Percentiles rank a stretch among this genome's conserved stretches.
phyloP scores from a whole-genome alignment of 441 rosid species.

The Eruca vesicaria region DNA sequence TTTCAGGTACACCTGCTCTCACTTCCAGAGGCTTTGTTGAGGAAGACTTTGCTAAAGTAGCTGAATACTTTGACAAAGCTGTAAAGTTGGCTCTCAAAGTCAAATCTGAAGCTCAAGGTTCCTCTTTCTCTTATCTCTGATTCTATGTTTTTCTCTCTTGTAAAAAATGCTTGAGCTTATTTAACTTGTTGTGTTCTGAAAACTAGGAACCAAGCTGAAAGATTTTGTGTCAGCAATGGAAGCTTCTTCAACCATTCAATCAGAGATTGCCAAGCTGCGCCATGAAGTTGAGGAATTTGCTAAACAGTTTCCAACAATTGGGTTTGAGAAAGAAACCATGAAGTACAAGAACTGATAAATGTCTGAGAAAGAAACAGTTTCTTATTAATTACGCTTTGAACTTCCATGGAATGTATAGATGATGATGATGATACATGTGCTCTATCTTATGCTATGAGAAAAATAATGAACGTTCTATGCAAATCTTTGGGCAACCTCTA shows the following conservation, averaged over 20 bases:
- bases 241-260: slow-evolving; percentile 51
- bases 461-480: background rate
- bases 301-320: slow-evolving; percentile 96
- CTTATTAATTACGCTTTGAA: slow-evolving; percentile 13
- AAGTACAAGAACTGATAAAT: slow-evolving; percentile 88
- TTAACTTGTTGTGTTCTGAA: slow-evolving; percentile 5
- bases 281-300: slow-evolving; percentile 82
- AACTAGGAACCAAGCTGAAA: slow-evolving; percentile 85
- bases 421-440: slow-evolving; percentile 22
- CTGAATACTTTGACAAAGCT: slow-evolving; percentile 78
- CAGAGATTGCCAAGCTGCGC: slow-evolving; percentile 71
- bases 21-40: slow-evolving; percentile 90
- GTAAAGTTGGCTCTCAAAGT: slow-evolving; percentile 68
- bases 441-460: slow-evolving; percentile 10
- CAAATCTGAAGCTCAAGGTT: slow-evolving; percentile 83
- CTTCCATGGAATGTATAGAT: slow-evolving; percentile 35
- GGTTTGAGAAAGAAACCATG: slow-evolving; percentile 92
- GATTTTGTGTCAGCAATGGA: slow-evolving; percentile 70
- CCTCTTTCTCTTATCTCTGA: background rate
- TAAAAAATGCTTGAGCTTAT: background rate
- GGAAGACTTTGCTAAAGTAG: slow-evolving; percentile 89
- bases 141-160: background rate
- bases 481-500: background rate
- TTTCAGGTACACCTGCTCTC: slow-evolving; percentile 85
- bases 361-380: too few relatives aligned